Percentiles rank a stretch among this genome's conserved stretches.
Evolutionary conservation across 2,329 filamentous ascomycete genomes (phyloP).

Genomic region (Emmonsia crescens): DNA sequence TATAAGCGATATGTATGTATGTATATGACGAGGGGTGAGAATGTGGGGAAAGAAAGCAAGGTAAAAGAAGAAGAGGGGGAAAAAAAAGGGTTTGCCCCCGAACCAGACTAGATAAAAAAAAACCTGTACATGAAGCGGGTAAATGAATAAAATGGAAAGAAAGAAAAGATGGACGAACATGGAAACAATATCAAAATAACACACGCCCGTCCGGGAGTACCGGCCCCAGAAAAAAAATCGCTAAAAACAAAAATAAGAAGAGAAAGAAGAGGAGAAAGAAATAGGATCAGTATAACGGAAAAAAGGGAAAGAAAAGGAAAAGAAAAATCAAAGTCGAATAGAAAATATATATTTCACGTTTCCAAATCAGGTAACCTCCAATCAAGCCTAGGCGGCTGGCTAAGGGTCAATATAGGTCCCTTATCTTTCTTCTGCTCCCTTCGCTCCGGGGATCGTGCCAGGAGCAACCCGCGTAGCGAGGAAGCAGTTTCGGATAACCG

Average conservation of each 20-base stretch:
- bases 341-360: not conserved
- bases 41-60: not conserved
- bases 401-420: not conserved
- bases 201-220: not conserved
- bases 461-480: conserved; percentile 26
- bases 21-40: not conserved
- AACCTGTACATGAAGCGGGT: not conserved
- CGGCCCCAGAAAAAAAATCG: not conserved
- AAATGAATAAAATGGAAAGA: not conserved
- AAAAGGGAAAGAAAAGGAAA: not conserved
- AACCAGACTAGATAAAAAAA: not conserved
- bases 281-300: not conserved
- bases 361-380: conserved; percentile 2
- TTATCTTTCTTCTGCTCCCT: conserved; percentile 1
- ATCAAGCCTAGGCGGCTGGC: conserved; percentile 5
- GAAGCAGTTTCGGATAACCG: conserved; percentile 24
- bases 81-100: not conserved
- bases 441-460: conserved; percentile 16
- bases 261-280: not conserved
- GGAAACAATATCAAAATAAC: not conserved
- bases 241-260: not conserved
- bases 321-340: not conserved
- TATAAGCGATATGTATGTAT: not conserved
- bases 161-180: not conserved
- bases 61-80: not conserved